phyloP scores from a whole-genome alignment of 176 grass and related monocot species.

The Paspalum vaginatum region DNA sequence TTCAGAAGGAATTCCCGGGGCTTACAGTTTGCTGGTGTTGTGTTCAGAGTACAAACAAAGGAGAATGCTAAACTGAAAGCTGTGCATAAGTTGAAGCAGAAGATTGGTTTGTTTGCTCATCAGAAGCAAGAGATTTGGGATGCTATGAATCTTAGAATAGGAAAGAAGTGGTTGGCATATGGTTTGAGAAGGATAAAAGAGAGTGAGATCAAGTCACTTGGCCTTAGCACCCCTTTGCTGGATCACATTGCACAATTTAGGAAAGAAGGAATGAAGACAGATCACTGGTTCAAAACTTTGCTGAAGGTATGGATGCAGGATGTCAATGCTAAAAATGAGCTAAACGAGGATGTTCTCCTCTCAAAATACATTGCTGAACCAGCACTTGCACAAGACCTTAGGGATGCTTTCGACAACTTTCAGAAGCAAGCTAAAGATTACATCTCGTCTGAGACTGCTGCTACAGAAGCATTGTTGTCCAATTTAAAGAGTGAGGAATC shows the following conservation, averaged over 20 bases:
- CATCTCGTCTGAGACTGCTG: slow-evolving; percentile 63
- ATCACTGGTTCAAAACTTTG: slow-evolving; percentile 93
- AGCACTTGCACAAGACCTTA: slow-evolving; percentile 75
- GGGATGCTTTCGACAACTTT: slow-evolving; percentile 81
- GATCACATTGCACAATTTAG: slow-evolving; percentile 84
- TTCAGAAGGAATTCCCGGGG: slow-evolving; percentile 48
- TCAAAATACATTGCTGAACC: slow-evolving; percentile 89
- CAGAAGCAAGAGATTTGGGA: slow-evolving; percentile 96
- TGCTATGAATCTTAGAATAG: slow-evolving; percentile 80
- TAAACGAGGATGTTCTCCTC: slow-evolving; percentile 69
- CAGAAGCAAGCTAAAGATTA: slow-evolving; percentile 76
- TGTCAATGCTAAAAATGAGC: slow-evolving; percentile 69
- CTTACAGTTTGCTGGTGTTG: slow-evolving; percentile 73
- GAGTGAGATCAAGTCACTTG: slow-evolving; percentile 88
- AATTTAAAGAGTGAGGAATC: slow-evolving; percentile 46
- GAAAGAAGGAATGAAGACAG: slow-evolving; percentile 97
- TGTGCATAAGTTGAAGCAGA: slow-evolving; percentile 89
- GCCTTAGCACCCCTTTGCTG: slow-evolving; percentile 79
- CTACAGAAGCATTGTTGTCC: slow-evolving; percentile 56
- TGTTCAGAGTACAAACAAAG: slow-evolving; percentile 52
- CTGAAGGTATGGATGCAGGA: slow-evolving; percentile 94
- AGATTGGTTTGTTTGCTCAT: slow-evolving; percentile 76
- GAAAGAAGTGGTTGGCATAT: slow-evolving; percentile 94
- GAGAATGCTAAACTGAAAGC: slow-evolving; percentile 61
- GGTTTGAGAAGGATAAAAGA: slow-evolving; percentile 93